A percentile compares a stretch with the other conserved stretches of the same genome.
phyloP scores from a whole-genome alignment of 305 asterid species.

The Caryopteris hybrid region DNA sequence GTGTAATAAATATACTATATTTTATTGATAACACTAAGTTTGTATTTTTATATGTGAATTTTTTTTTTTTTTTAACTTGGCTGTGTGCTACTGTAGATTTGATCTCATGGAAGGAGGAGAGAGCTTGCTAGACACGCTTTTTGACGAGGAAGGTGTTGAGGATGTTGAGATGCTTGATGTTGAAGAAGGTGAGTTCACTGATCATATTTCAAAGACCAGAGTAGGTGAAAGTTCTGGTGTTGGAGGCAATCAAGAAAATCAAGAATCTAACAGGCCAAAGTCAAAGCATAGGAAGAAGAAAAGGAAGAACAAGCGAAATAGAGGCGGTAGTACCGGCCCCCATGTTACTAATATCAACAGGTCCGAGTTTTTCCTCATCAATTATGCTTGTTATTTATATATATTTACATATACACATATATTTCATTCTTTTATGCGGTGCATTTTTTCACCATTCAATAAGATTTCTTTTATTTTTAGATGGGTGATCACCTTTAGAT shows the following conservation, averaged over 20 bases:
- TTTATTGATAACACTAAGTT: not conserved
- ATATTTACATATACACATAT: too few relatives aligned
- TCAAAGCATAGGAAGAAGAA: conserved; percentile 44
- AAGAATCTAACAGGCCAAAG: conserved; percentile 28
- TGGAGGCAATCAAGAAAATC: conserved; percentile 27
- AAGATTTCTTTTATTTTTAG: too few relatives aligned
- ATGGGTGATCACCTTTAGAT: too few relatives aligned
- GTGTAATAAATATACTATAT: too few relatives aligned
- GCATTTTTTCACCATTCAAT: not conserved
- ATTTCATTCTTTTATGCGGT: too few relatives aligned
- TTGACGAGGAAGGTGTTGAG: conserved; percentile 50
- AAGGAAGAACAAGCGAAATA: conserved; percentile 54
- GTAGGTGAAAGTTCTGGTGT: conserved; percentile 35
- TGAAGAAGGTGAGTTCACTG: conserved; percentile 76
- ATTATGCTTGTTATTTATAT: conserved; percentile 9
- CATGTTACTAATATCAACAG: conserved; percentile 56
- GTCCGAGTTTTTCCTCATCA: conserved; percentile 24
- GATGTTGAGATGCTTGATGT: conserved; percentile 75
- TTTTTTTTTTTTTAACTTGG: conserved; percentile 8
- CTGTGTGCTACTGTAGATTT: conserved; percentile 19
- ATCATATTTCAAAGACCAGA: conserved; percentile 34
- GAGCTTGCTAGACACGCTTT: conserved; percentile 48
- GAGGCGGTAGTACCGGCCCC: conserved; percentile 37
- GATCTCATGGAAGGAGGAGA: conserved; percentile 63
- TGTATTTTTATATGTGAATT: not conserved